Base-by-base conservation (phyloP, 768 basidiomycete genomes). In the Termitomyces sp. region DNA sequence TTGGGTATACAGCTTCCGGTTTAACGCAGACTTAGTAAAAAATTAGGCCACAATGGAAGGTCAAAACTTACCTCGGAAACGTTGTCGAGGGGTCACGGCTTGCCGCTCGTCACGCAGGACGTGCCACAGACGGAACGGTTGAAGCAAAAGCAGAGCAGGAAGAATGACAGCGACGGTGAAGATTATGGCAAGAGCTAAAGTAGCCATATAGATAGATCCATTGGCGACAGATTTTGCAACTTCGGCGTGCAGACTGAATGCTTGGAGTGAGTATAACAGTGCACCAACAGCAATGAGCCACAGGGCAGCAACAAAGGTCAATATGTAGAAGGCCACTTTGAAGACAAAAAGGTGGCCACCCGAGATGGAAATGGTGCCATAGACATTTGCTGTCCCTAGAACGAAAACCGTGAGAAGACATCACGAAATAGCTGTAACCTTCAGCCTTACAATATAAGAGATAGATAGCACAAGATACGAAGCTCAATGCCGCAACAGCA, bases 21-120 rank as follows among this genome's bases (percentile, higher is more conserved):
- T 13, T 28, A 57, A 52, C 35, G 47, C 55, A 33, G n/a, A 54
- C 26, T 57, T 26, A 53, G 55, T 50, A 46, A 56, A 61, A 33
- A 26, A 32, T 57, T 44, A 40, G 43, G 26, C 8, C 14, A 32
- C 33, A 14, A 40, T 50, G 40, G 49, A 52, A 30, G 36, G 52
- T 16, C 28, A 5, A 38, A 13, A 70, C 82, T 57, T 63, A 90
- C 90, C 83, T 74, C 90, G 74, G 73, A 92, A 94, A 20, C 82
- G 77, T 68, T 92, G 86, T 40, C 91, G 78, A 46, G 91, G 91
- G 8, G 91, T 94, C 22, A 87, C 64, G 10, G 87, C 85, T 33
- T 76, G 74, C 58, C 73, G 79, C 66, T 87, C 82, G 3, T 81
- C 77, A 32, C 76, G 75, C 41, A 82, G 58, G 20, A 87, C 79